A percentile compares a stretch with the other conserved stretches of the same genome.
phyloP scores from a whole-genome alignment of 2,329 filamentous ascomycete species.

The Claviceps arundinis region DNA sequence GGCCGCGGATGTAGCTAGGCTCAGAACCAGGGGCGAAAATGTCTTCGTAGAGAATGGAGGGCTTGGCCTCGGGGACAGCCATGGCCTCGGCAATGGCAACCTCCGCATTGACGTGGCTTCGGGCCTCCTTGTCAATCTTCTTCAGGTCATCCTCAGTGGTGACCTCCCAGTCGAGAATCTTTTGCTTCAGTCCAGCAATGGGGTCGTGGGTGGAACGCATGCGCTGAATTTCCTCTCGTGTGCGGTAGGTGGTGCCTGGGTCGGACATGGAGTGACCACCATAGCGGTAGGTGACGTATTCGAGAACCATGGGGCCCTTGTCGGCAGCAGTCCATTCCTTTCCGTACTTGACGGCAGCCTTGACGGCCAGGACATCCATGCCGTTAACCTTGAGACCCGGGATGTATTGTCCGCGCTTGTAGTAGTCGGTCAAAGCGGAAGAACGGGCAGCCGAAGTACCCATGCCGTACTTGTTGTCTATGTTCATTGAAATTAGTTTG shows the following conservation, averaged over 20 bases:
- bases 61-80: conserved; percentile 61
- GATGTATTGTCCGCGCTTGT: conserved; percentile 99
- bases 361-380: conserved; percentile 97
- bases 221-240: conserved; percentile 97
- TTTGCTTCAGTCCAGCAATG: conserved; percentile 95
- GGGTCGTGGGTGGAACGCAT: conserved; percentile 99
- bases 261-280: conserved; percentile 99
- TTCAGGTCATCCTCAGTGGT: conserved; percentile 92
- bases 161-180: conserved; percentile 91
- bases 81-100: conserved; percentile 85
- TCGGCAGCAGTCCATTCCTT: conserved; percentile 74
- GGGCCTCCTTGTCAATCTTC: conserved; percentile 85
- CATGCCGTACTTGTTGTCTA: conserved; percentile 99
- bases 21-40: conserved; percentile 85
- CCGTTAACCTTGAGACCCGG: conserved; percentile 98
- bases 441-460: conserved; percentile 90
- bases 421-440: conserved; percentile 95
- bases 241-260: conserved; percentile 97
- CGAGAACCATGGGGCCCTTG: conserved; percentile 89
- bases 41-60: conserved; percentile 85
- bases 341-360: conserved; percentile 87
- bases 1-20: conserved; percentile 76
- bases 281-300: conserved; percentile 99
- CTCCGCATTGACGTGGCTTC: conserved; percentile 74
- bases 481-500: neutral